Base-by-base conservation (phyloP, 306 rosid genomes). In the Cucumis hystrix region DNA sequence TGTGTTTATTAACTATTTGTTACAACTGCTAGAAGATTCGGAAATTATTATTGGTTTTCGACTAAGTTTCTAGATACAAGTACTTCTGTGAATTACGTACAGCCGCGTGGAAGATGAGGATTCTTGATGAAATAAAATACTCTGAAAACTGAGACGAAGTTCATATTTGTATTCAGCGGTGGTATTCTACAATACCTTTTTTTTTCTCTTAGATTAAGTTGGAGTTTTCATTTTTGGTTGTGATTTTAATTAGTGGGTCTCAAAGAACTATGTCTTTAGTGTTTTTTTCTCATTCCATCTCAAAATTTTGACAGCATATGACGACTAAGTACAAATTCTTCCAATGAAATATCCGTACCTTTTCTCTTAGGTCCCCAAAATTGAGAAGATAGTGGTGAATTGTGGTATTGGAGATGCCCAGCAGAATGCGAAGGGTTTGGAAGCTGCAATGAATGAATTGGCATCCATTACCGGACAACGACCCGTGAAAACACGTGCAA, bases 361-460 rank as follows among this genome's bases (percentile, higher is more conserved):
- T 75, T 56, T n/a, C 61, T 76, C 18, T 71, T 82, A 93, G 99
- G 99, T 95, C 37, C 99, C 99, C 28, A 92, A 92, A 87, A 73
- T 95, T 78, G 87, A 90, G 82, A 92, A 95, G 92, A 80, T 95
- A 61, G 97, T 92, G 78, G 97, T 95, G 79, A 95, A 95, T 79
- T 95, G 97, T 45, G 99, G 99, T 79, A 89, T 95, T 20, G 99
- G 99, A 78, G 99, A 92, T 75, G 99, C 99, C 52, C 97, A 96
- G 61, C 99, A 95, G 62, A 95, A 95, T 85, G 80, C 99, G 6
- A 95, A 95, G 84, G 97, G 99, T 35, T 84, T 95, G 88, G 99
- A 95, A 8, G 96, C 97, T 0, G 99, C 97, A 68, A 80, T 95
- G 85, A 88, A 81, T 83, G 99, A 94, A 59, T 78, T 94, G 57